Evolutionary conservation across 225 moss, liverwort and hornwort genomes (phyloP).

Genomic region (Polytrichum formosum): DNA sequence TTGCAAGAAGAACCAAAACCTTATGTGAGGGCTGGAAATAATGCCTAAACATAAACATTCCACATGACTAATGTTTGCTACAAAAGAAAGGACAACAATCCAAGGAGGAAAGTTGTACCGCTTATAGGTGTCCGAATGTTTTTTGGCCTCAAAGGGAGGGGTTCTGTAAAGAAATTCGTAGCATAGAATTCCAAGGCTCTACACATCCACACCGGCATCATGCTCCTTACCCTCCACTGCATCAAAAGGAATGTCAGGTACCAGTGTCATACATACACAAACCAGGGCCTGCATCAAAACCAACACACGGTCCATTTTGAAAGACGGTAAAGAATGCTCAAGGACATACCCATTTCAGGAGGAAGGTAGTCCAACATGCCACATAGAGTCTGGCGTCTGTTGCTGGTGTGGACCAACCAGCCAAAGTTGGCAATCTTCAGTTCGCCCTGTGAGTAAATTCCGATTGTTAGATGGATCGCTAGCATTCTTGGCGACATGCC

Average conservation of each 20-base stretch:
- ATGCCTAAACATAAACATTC: too few relatives aligned
- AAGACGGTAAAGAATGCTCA: too few relatives aligned
- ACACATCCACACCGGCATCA: slow-evolving; percentile 85
- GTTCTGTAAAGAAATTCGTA: slow-evolving; percentile 82
- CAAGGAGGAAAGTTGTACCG: slow-evolving; percentile 25
- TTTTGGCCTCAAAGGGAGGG: slow-evolving; percentile 86
- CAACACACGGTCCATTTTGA: too few relatives aligned
- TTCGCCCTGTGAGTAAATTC: slow-evolving; percentile 54
- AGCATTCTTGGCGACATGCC: too few relatives aligned
- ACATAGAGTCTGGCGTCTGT: slow-evolving; percentile 79
- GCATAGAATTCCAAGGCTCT: slow-evolving; percentile 95
- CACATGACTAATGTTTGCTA: too few relatives aligned
- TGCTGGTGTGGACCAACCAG: slow-evolving; percentile 88
- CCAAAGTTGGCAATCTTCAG: slow-evolving; percentile 97
- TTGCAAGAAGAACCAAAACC: slow-evolving; percentile 24
- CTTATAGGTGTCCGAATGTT: slow-evolving; percentile 82
- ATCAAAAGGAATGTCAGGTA: too few relatives aligned
- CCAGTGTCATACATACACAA: neutral
- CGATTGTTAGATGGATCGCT: too few relatives aligned
- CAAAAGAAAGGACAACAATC: too few relatives aligned
- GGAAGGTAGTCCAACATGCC: slow-evolving; percentile 93
- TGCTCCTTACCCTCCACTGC: slow-evolving; percentile 63
- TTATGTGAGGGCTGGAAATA: too few relatives aligned
- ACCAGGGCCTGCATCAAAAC: neutral
- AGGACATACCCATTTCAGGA: slow-evolving; percentile 81